Evolutionary conservation across 805 yeast species (phyloP), one percentile per base, ranked within the genome.

Genomic region (Monosporozyma yasuniensis): DNA sequence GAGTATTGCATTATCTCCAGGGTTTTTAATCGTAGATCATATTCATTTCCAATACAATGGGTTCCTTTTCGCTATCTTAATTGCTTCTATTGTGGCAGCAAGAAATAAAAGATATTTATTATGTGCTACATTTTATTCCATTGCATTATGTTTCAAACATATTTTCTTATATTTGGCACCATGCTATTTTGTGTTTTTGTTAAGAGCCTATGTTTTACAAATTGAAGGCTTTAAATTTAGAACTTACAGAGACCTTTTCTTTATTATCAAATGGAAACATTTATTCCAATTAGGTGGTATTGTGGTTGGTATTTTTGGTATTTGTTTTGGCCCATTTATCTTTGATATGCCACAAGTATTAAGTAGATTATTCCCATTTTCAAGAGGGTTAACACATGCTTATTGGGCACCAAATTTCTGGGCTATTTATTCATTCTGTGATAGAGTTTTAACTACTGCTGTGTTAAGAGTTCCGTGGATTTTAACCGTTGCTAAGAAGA

Each of bases 401-500:
- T 93, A 93, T 69, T 93, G 99, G 98, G 98, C 99, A 1, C 98
- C 99, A 14, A 93, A 93, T 61, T 72, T 89, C 44, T 93, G 99
- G 99, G 96, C 99, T 0, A 58, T 91, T 9, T 93, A 93, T 67
- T 86, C 97, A 1, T 84, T 87, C 55, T 52, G 75, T 12, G 99
- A 93, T 66, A 74, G 95, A 51, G 61, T 83, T 0, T 71, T 89
- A 50, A 74, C 84, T 16, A 73, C 74, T 48, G 50, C 58, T 43
- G 50, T 61, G 50, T 56, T 54, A 44, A 60, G 45, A 51, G 45
- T 72, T 10, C 76, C 78, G 19, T 75, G 77, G 50, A 67, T 80
- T 48, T 72, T 78, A 11, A 61, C 53, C 2, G 53, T 75, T 16
- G 56, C 80, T 14, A 56, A 70, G 2, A 67, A 69, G 56, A 55